Evolutionary conservation across 306 rosid genomes (phyloP).

Genomic region (Trichosanthes cucumerina): DNA sequence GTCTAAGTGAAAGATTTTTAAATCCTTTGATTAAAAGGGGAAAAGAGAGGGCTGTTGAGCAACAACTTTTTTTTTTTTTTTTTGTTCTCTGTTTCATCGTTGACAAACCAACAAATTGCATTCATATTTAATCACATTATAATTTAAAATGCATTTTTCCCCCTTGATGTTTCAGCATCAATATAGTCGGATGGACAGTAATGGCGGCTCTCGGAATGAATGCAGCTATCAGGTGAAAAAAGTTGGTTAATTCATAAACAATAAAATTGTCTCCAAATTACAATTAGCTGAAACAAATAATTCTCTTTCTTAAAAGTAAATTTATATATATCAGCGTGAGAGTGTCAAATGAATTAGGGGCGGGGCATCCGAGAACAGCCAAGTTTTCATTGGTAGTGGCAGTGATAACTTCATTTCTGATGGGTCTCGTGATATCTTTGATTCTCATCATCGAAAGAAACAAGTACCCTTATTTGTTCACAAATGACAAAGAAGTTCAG

Average conservation of each 20-base stretch:
- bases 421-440: constrained; percentile 31
- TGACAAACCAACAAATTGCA: neutral
- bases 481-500: constrained; percentile 34
- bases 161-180: constrained; percentile 38
- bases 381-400: constrained; percentile 61
- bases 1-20: no score
- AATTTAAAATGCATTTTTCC: neutral
- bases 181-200: constrained; percentile 70
- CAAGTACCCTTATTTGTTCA: constrained; percentile 42
- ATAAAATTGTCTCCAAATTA: neutral
- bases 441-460: constrained; percentile 26
- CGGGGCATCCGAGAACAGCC: constrained; percentile 69
- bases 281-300: neutral
- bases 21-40: no score
- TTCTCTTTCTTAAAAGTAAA: neutral
- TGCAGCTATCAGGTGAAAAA: constrained; percentile 44
- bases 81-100: no score
- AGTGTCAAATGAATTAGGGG: constrained; percentile 83
- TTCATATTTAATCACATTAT: neutral
- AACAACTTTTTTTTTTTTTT: no score
- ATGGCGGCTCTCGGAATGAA: constrained; percentile 54
- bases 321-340: constrained; percentile 76
- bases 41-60: no score
- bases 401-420: constrained; percentile 22
- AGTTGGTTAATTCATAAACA: neutral